These are phyloP conservation scores for Chiua sp. DNA, from an alignment of 1,284 basidiomycete genomes.

Conservation along the genomic window DNA sequence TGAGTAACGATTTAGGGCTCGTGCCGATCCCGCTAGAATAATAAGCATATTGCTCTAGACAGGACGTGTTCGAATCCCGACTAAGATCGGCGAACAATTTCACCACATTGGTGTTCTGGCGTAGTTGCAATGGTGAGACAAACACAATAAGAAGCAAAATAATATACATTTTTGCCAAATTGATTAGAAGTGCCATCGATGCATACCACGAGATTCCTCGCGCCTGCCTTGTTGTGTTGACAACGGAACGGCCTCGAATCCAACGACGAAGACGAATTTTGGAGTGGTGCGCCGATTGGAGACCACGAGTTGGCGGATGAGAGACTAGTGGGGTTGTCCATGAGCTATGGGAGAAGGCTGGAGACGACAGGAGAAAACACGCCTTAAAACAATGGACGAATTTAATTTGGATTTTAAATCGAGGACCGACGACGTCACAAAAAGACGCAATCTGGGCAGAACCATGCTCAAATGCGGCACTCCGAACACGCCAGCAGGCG, in stretches of 20 bases:
- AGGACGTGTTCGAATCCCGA: constrained; percentile 14
- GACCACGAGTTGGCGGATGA: neutral
- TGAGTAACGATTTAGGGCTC: constrained; percentile 26
- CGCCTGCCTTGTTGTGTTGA: constrained; percentile 5
- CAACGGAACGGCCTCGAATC: constrained; percentile 19
- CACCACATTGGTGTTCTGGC: constrained; percentile 43
- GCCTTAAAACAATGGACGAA: no score
- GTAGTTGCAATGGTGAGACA: constrained; percentile 13
- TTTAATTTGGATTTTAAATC: no score
- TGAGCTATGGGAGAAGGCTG: neutral
- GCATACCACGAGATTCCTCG: constrained; percentile 35
- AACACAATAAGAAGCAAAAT: neutral
- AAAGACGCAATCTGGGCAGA: neutral
- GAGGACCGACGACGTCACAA: no score
- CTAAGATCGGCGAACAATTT: constrained; percentile 38
- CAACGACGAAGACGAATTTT: neutral
- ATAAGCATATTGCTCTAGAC: constrained; percentile 34
- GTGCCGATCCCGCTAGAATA: constrained; percentile 48
- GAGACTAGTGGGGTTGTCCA: neutral
- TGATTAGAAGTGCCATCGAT: constrained; percentile 36
- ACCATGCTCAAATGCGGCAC: neutral
- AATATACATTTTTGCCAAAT: constrained; percentile 31
- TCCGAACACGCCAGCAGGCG: constrained; percentile 1
- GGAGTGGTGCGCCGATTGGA: neutral
- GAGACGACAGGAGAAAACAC: neutral